Conservation (phyloP, 176 grass and related monocot genomes). For the Rhynchospora breviuscula region DNA sequence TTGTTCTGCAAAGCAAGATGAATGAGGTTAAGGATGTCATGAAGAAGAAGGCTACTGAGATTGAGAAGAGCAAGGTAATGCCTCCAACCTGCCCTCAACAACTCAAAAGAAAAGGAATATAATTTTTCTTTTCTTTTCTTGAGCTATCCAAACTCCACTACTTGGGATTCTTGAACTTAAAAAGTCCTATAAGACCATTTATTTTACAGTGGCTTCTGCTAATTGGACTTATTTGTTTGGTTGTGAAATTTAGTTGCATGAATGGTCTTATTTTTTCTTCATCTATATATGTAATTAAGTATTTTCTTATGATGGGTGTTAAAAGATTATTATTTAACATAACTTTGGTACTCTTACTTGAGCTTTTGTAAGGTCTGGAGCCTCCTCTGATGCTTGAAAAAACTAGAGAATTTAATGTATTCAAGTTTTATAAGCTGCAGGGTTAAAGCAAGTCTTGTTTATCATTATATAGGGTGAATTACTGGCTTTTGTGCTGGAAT, state of each 20-base stretch:
- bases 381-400: neutral
- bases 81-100: neutral
- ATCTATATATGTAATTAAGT: constrained; percentile 18
- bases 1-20: constrained; percentile 69
- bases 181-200: neutral
- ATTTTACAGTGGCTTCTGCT: neutral
- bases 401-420: neutral
- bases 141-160: neutral
- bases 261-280: neutral
- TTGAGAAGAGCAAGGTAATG: constrained; percentile 85
- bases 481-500: neutral
- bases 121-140: constrained; percentile 2
- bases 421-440: neutral
- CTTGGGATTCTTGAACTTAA: neutral
- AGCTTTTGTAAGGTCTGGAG: neutral
- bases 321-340: neutral
- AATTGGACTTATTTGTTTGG: neutral
- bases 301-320: neutral
- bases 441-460: neutral
- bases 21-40: constrained; percentile 78
- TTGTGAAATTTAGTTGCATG: neutral
- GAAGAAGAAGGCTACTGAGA: constrained; percentile 65
- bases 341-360: neutral
- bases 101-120: neutral
- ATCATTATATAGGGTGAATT: neutral